Conservation (phyloP, 768 basidiomycete species). For the Hygrophorus pudorinus region DNA sequence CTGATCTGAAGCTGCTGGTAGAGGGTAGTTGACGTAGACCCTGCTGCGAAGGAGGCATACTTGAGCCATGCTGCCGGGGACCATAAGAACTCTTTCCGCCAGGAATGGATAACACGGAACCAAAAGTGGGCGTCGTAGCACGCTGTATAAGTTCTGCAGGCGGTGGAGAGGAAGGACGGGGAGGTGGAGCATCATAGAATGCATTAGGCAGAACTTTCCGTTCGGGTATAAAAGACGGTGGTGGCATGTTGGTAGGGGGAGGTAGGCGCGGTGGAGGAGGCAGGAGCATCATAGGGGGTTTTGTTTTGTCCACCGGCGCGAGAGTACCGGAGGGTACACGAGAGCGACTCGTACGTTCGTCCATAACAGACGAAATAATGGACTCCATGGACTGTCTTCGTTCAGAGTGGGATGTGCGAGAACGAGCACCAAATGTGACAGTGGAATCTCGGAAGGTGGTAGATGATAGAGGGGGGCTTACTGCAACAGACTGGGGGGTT, state of each 20-base stretch:
- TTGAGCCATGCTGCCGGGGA: constrained; percentile 58
- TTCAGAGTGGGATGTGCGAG: constrained; percentile 46
- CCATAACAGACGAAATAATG: constrained; percentile 40
- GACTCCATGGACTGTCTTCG: constrained; percentile 69
- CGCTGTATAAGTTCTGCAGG: constrained; percentile 88
- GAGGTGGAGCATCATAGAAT: constrained; percentile 51
- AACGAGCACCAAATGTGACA: constrained; percentile 36
- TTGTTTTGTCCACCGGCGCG: constrained; percentile 59
- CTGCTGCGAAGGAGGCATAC: constrained; percentile 61
- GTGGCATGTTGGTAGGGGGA: constrained; percentile 60
- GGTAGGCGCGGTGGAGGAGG: constrained; percentile 73
- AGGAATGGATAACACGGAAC: constrained; percentile 48
- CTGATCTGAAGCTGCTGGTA: constrained; percentile 76
- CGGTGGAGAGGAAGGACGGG: constrained; percentile 86
- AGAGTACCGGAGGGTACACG: constrained; percentile 52
- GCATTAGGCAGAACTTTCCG: constrained; percentile 32
- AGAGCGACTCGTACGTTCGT: constrained; percentile 33
- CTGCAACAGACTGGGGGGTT: constrained; percentile 29
- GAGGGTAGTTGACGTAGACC: constrained; percentile 65
- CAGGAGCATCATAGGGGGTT: constrained; percentile 76
- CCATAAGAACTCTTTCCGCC: constrained; percentile 30
- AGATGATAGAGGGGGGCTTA: constrained; percentile 21
- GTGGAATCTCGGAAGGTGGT: constrained; percentile 42
- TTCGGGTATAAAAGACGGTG: constrained; percentile 71
- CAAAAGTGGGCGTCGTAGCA: constrained; percentile 79